Percentiles rank a stretch among this genome's conserved stretches.
These are phyloP conservation scores for Oryza coarctata DNA, from an alignment of 176 grass and related monocot species.

Conservation along the genomic window DNA sequence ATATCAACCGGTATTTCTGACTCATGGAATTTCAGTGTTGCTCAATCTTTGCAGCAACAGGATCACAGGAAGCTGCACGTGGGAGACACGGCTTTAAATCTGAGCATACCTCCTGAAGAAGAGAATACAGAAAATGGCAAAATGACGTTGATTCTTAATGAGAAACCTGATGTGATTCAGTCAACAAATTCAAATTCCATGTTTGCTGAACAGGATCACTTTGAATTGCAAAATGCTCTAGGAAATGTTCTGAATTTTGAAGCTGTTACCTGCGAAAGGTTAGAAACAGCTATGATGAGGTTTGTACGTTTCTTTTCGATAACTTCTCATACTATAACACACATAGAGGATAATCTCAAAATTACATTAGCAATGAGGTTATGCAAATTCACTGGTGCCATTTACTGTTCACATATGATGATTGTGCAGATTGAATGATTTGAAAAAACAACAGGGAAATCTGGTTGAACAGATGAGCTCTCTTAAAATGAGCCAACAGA, in stretches of 20 bases:
- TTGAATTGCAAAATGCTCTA: neutral
- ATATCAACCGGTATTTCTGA: neutral
- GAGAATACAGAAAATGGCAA: neutral
- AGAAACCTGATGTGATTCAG: neutral
- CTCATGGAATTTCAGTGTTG: neutral
- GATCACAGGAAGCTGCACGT: neutral
- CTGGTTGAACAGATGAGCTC: conserved; percentile 33
- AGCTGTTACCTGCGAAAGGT: conserved; percentile 17
- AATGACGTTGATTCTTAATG: neutral
- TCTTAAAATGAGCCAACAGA: conserved; percentile 51
- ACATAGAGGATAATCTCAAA: neutral
- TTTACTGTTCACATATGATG: neutral
- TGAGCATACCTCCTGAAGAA: neutral
- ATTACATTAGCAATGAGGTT: neutral
- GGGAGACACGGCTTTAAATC: neutral
- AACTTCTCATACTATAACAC: neutral
- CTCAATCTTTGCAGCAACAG: neutral
- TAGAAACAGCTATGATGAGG: conserved; percentile 46
- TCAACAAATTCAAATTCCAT: neutral
- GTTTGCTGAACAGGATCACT: neutral
- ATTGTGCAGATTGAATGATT: conserved; percentile 51
- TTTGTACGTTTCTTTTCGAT: conserved; percentile 3
- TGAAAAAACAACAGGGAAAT: conserved; percentile 25
- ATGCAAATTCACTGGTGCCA: neutral
- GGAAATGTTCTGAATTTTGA: conserved; percentile 32